Base-by-base conservation (phyloP, 2,329 filamentous ascomycete genomes). In the Talaromyces sp. region DNA sequence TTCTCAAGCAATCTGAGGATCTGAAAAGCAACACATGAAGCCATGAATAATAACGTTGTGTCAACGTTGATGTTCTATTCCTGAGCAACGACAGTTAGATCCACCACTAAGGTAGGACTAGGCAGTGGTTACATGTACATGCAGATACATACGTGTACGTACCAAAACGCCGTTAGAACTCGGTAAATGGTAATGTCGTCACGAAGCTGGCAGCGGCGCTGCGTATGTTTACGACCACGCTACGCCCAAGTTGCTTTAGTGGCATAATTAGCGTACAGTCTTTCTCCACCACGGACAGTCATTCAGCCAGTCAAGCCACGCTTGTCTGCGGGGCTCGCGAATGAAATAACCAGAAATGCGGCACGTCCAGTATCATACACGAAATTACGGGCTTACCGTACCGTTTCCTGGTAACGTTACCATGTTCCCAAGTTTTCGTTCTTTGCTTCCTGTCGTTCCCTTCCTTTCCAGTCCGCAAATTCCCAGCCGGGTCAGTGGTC, bases 41-140 rank as follows among this genome's bases (percentile, higher is more conserved):
- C n/a, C 19, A 45, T 63, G 61, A 63, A 63, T 63, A 63, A 63
- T 63, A 57, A 56, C 19, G 61, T 57, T 43, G 61, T 57, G 61
- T 63, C 50, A 63, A 47, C 49, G 47, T 5, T 43, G 47, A 43
- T 41, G 37, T 35, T 22, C 22, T 56, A 19, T 11, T 24, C 13
- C 37, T 43, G 35, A 54, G n/a, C 22, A 24, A 14, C 49, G 22
- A 45, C 24, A 24, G 5, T 39, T 57, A 39, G 54, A 35, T 43
- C 37, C 39, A 43, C 39, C 22, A 13, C 22, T 31, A 39, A 39
- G 22, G 22, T 22, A 22, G 22, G 22, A 22, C 22, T 22, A 22
- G 22, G 56, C 13, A 41, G 19, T 45, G 37, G 39, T 24, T 45
- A 58, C 50, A 54, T 56, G 10, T 14, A 37, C 31, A 37, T 56